phyloP scores from a whole-genome alignment of 805 yeast species.

The Lipomyces yamadae region DNA sequence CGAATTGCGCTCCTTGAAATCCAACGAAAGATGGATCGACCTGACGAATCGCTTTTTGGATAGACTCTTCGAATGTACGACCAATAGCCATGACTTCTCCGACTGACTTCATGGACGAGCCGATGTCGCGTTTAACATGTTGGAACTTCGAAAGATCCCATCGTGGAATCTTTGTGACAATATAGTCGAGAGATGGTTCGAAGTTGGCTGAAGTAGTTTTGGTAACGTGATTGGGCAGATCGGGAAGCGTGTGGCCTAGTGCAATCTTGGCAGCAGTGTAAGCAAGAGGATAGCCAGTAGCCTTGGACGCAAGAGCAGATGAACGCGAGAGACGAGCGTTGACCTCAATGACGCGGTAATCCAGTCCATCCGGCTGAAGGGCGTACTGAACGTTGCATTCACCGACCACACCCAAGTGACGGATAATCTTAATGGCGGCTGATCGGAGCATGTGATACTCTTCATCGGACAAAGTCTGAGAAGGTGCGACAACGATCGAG shows the following conservation, averaged over 20 bases:
- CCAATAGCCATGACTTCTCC: constrained; percentile 99
- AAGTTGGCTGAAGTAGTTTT: constrained; percentile 95
- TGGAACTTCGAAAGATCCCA: constrained; percentile 97
- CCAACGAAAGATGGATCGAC: constrained; percentile 90
- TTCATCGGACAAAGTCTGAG: constrained; percentile 95
- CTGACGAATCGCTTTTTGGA: constrained; percentile 94
- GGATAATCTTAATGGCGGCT: constrained; percentile 95
- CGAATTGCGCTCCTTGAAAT: constrained; percentile 79
- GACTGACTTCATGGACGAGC: constrained; percentile 97
- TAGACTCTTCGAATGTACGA: constrained; percentile 94
- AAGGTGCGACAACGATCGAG: constrained; percentile 98
- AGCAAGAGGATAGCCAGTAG: constrained; percentile 98
- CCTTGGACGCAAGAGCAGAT: constrained; percentile 97
- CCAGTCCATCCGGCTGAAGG: constrained; percentile 92
- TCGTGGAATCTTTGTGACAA: constrained; percentile 96
- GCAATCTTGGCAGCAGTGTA: constrained; percentile 98
- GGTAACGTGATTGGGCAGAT: constrained; percentile 94
- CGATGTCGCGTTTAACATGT: constrained; percentile 90
- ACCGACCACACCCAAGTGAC: constrained; percentile 98
- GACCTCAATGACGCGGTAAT: constrained; percentile 95
- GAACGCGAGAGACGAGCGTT: constrained; percentile 97
- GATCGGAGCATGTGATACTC: constrained; percentile 97
- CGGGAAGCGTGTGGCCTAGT: constrained; percentile 91
- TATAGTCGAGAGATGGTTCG: constrained; percentile 95
- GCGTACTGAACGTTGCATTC: constrained; percentile 99